phyloP scores from a whole-genome alignment of 352 stramenopile genomes.

The Globisporangium okanoganense region DNA sequence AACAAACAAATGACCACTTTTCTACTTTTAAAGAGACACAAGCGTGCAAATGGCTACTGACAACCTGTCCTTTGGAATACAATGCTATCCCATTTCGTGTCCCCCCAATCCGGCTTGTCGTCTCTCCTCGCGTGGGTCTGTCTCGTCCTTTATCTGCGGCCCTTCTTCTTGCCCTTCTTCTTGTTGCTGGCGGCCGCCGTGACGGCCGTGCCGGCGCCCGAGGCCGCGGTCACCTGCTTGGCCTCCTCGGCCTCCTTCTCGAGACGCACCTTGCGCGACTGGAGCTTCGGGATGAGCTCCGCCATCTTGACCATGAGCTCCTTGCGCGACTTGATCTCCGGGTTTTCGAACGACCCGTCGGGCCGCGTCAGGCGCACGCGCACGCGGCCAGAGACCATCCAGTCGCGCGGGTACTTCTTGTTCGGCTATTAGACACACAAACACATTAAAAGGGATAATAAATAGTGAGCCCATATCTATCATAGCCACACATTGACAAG shows the following conservation, averaged over 20 bases:
- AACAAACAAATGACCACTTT: neutral
- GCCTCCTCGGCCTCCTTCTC: constrained; percentile 65
- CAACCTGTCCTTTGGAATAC: neutral
- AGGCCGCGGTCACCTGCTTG: constrained; percentile 28
- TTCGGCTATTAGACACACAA: constrained; percentile 23
- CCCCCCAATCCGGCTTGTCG: neutral
- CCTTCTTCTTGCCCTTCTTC: constrained; percentile 89
- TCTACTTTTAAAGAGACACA: neutral
- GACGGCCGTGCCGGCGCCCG: constrained; percentile 23
- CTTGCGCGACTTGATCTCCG: constrained; percentile 55
- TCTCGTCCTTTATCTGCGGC: constrained; percentile 55
- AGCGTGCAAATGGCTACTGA: neutral
- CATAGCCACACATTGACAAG: neutral
- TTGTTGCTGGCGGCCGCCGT: constrained; percentile 45
- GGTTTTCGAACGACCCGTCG: constrained; percentile 61
- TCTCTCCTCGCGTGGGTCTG: neutral
- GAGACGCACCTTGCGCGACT: constrained; percentile 74
- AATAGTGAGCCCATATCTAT: neutral
- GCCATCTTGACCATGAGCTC: constrained; percentile 80
- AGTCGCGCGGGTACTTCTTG: constrained; percentile 85
- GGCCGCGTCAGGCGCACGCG: constrained; percentile 63
- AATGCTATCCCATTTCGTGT: neutral
- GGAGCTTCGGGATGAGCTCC: constrained; percentile 81
- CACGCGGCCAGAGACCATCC: constrained; percentile 62
- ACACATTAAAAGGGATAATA: neutral